Conservation (phyloP, 768 basidiomycete species). For the Cystoderma amianthinum region DNA sequence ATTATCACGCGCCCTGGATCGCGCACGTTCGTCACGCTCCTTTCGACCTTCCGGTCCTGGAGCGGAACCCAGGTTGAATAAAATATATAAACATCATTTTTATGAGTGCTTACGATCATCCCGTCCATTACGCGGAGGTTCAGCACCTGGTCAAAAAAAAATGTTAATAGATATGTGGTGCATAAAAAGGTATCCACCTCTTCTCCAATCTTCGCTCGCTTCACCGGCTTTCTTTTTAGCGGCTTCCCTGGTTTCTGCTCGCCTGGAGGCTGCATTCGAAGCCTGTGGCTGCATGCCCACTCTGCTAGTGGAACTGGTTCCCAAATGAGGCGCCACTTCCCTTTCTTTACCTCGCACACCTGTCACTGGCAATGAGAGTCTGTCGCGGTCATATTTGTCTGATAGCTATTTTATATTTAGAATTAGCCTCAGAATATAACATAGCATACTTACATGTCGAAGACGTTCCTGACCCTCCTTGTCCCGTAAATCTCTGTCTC, state of each 20-base stretch:
- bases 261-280: conserved; percentile 35
- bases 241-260: conserved; percentile 52
- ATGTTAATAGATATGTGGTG: conserved; percentile 7
- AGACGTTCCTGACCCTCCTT: conserved; percentile 76
- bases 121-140: conserved; percentile 41
- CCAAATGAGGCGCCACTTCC: conserved; percentile 57
- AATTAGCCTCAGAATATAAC: conserved; percentile 3
- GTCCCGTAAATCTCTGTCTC: conserved; percentile 55
- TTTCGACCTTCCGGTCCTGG: conserved; percentile 21
- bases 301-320: conserved; percentile 32
- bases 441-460: conserved; percentile 51
- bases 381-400: conserved; percentile 83
- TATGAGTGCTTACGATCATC: conserved; percentile 49
- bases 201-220: conserved; percentile 77
- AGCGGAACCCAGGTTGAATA: conserved; percentile 41
- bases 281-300: conserved; percentile 27
- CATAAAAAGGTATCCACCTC: conserved; percentile 44
- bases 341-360: conserved; percentile 58
- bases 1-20: conserved; percentile 57
- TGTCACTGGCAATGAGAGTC: conserved; percentile 48
- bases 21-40: conserved; percentile 60
- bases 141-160: conserved; percentile 28
- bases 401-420: conserved; percentile 49
- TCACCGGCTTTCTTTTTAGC: conserved; percentile 68
- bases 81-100: background rate